Conservation (phyloP, 2,329 filamentous ascomycete genomes). For the Hypoxylon sp. region DNA sequence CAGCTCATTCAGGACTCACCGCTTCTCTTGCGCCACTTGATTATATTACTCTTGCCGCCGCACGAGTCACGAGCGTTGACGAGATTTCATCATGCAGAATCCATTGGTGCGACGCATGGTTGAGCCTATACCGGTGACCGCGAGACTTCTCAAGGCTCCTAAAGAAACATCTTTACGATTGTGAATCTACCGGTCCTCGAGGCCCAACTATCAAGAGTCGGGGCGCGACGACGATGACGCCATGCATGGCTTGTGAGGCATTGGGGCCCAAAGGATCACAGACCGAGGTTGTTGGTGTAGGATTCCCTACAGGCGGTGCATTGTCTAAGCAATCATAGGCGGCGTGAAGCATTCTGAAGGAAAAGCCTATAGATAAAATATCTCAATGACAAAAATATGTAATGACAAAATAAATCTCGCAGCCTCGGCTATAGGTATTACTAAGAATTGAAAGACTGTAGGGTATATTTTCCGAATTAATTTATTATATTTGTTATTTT, state of each 20-base stretch:
- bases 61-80: conserved; percentile 7
- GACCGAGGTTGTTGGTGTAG: conserved; percentile 9
- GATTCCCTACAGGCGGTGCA: conserved; percentile 7
- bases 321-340: background rate
- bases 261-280: conserved; percentile 11
- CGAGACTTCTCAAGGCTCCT: background rate
- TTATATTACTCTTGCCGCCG: conserved; percentile 7
- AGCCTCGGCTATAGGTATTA: background rate
- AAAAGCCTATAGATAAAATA: conserved; percentile 5
- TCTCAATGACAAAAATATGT: background rate
- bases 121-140: background rate
- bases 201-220: conserved; percentile 2
- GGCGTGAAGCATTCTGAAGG: background rate
- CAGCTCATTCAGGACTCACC: conserved; percentile 17
- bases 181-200: background rate
- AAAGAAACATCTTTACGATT: background rate
- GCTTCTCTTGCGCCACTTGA: conserved; percentile 24
- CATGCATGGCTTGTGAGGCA: conserved; percentile 2
- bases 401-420: background rate
- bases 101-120: conserved; percentile 1
- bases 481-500: background rate
- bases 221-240: conserved; percentile 10
- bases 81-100: conserved; percentile 11
- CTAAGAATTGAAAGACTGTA: too few species aligned
- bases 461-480: background rate